A percentile compares a stretch with the other conserved stretches of the same genome.
These are phyloP conservation scores for Calonectria montana DNA, from an alignment of 2,329 filamentous ascomycete genomes.

Conservation along the genomic window DNA sequence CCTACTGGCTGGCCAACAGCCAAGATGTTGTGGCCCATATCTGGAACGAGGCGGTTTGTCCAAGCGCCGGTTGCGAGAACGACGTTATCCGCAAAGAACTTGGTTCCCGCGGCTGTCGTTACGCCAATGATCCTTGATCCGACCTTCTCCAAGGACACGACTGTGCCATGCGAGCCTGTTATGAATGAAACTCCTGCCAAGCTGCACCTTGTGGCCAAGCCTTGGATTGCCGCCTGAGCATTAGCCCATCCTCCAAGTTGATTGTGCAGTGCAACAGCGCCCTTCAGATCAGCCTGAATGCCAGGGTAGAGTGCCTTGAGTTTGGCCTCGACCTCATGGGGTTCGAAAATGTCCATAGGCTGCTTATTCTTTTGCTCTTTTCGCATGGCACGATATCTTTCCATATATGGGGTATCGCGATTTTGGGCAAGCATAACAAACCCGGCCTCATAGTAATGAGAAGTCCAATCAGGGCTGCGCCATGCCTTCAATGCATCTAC, in stretches of 20 bases:
- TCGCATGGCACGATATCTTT: constrained; percentile 14
- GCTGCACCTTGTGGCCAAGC: constrained; percentile 37
- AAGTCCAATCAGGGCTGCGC: constrained; percentile 26
- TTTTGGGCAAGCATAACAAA: constrained; percentile 39
- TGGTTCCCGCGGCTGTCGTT: constrained; percentile 46
- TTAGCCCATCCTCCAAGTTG: constrained; percentile 44
- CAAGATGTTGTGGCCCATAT: constrained; percentile 66
- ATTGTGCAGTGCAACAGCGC: constrained; percentile 17
- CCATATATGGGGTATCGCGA: constrained; percentile 17
- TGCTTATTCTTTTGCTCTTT: constrained; percentile 9
- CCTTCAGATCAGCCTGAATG: constrained; percentile 13
- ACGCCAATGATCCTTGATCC: constrained; percentile 34
- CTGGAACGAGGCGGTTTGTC: constrained; percentile 63
- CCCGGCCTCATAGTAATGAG: constrained; percentile 41
- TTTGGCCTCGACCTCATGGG: background rate
- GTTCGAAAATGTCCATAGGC: constrained; percentile 22
- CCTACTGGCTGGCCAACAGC: constrained; percentile 74
- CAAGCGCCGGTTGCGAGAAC: constrained; percentile 76
- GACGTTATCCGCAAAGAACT: constrained; percentile 66
- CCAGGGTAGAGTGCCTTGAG: constrained; percentile 11
- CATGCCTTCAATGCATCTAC: constrained; percentile 39
- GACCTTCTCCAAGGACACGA: constrained; percentile 31
- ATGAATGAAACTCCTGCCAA: constrained; percentile 43
- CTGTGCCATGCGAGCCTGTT: constrained; percentile 41
- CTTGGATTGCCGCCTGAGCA: constrained; percentile 35